Conservation (phyloP, 352 stramenopile genomes). For the Phytophthora nicotianae region DNA sequence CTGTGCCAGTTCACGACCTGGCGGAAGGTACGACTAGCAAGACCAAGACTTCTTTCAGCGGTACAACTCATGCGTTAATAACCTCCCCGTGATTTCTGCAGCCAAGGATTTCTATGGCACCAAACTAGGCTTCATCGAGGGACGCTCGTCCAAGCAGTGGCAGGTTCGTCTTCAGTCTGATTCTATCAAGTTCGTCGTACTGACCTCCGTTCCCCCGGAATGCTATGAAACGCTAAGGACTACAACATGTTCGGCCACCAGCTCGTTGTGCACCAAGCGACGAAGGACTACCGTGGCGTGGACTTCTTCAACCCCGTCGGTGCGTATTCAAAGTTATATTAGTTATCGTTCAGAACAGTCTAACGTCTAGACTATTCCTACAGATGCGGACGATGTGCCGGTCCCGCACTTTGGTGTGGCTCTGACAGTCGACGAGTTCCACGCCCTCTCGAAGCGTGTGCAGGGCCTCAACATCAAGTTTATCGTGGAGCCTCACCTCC, state of each 20-base stretch:
- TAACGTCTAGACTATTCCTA: not conserved
- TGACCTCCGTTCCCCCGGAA: not conserved
- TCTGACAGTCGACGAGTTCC: slow-evolving; percentile 93
- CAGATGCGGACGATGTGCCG: slow-evolving; percentile 96
- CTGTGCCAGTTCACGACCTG: slow-evolving; percentile 96
- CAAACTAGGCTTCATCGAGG: slow-evolving; percentile 92
- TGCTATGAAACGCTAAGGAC: slow-evolving; percentile 55
- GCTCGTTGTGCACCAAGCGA: slow-evolving; percentile 91
- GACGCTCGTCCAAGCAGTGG: slow-evolving; percentile 92
- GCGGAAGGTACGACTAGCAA: slow-evolving; percentile 54
- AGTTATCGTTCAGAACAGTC: not conserved
- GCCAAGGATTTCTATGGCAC: slow-evolving; percentile 94
- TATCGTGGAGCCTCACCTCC: slow-evolving; percentile 95
- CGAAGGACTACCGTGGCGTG: slow-evolving; percentile 89
- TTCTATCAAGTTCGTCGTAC: not conserved
- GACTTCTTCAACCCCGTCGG: slow-evolving; percentile 97
- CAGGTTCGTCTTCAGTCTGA: slow-evolving; percentile 60
- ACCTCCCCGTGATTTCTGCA: slow-evolving; percentile 13
- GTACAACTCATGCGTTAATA: too few relatives aligned
- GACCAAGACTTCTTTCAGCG: slow-evolving; percentile 5
- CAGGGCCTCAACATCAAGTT: slow-evolving; percentile 86
- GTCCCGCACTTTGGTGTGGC: slow-evolving; percentile 96
- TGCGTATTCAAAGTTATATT: slow-evolving; percentile 30
- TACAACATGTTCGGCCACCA: slow-evolving; percentile 92
- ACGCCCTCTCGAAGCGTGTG: slow-evolving; percentile 88